phyloP scores from a whole-genome alignment of 1,139 yeast species.

The Debaryomyces coudertii region DNA sequence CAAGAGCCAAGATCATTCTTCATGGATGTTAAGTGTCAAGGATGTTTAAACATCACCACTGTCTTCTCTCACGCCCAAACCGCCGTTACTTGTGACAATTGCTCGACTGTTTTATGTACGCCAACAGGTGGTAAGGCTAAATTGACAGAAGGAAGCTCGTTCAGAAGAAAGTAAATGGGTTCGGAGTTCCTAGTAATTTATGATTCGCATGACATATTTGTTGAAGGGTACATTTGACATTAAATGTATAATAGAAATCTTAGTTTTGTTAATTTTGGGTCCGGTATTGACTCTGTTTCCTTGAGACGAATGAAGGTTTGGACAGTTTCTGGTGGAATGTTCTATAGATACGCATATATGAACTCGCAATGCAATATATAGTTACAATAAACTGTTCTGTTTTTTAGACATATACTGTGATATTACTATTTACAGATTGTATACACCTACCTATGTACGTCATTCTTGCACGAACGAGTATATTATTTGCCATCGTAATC shows the following conservation, averaged over 20 bases:
- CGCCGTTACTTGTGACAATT: conserved; percentile 98
- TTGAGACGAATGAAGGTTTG: neutral
- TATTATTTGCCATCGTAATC: conserved; percentile 28
- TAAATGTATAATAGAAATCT: conserved; percentile 10
- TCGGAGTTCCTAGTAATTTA: neutral
- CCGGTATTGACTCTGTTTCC: conserved; percentile 7
- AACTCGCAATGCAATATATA: neutral
- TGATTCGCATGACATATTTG: conserved; percentile 5
- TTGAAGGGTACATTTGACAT: conserved; percentile 3
- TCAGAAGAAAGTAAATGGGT: conserved; percentile 88
- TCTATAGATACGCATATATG: neutral
- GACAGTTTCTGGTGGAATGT: neutral
- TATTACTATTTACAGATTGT: conserved; percentile 12
- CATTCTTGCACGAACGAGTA: neutral
- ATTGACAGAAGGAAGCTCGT: conserved; percentile 98
- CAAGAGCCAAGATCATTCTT: conserved; percentile 98
- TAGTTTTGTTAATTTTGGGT: neutral
- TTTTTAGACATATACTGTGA: conserved; percentile 1
- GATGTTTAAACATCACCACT: conserved; percentile 98
- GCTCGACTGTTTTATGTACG: conserved; percentile 97
- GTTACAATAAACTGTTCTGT: conserved; percentile 6
- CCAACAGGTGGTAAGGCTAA: conserved; percentile 99
- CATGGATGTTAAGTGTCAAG: conserved; percentile 99
- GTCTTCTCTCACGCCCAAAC: conserved; percentile 99
- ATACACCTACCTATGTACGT: conserved; percentile 7